Evolutionary conservation across 208 protist species (phyloP).

Genomic region (Leishmania lainsoni): DNA sequence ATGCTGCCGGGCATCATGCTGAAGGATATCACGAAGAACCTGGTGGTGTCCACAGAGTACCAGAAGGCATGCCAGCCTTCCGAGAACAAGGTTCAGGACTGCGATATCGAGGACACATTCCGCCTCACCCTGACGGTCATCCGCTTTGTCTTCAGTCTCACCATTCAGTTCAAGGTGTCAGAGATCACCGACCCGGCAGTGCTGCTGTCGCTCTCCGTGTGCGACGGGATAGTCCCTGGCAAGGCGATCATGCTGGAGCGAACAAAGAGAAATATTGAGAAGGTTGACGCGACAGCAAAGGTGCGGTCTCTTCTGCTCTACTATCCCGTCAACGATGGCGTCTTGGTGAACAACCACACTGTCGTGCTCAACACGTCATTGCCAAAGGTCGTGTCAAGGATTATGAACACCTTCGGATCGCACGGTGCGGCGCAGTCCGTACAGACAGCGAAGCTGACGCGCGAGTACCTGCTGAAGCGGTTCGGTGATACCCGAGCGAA

Average conservation of each 20-base stretch:
- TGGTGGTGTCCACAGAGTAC: constrained; percentile 78
- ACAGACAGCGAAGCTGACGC: constrained; percentile 76
- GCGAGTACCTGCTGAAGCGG: constrained; percentile 66
- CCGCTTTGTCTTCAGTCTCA: constrained; percentile 85
- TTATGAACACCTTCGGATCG: constrained; percentile 84
- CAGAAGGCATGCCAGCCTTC: constrained; percentile 82
- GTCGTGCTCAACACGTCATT: constrained; percentile 87
- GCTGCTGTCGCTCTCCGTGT: constrained; percentile 48
- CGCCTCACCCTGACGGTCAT: constrained; percentile 72
- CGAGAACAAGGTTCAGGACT: constrained; percentile 66
- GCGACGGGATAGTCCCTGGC: constrained; percentile 79
- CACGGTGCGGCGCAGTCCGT: constrained; percentile 74
- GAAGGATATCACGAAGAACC: constrained; percentile 55
- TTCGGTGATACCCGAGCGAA: constrained; percentile 60
- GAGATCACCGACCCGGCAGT: constrained; percentile 71
- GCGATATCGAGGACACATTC: constrained; percentile 72
- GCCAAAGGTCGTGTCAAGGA: constrained; percentile 69
- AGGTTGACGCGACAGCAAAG: constrained; percentile 87
- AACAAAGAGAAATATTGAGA: constrained; percentile 81
- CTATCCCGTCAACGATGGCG: constrained; percentile 83
- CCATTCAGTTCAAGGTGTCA: constrained; percentile 86
- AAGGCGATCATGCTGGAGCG: constrained; percentile 85
- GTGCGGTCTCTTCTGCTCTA: constrained; percentile 87
- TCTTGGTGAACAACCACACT: constrained; percentile 84
- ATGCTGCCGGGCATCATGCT: constrained; percentile 73